These are phyloP conservation scores for Mollisia scopiformis DNA, from an alignment of 2,329 filamentous ascomycete genomes.

Conservation along the genomic window DNA sequence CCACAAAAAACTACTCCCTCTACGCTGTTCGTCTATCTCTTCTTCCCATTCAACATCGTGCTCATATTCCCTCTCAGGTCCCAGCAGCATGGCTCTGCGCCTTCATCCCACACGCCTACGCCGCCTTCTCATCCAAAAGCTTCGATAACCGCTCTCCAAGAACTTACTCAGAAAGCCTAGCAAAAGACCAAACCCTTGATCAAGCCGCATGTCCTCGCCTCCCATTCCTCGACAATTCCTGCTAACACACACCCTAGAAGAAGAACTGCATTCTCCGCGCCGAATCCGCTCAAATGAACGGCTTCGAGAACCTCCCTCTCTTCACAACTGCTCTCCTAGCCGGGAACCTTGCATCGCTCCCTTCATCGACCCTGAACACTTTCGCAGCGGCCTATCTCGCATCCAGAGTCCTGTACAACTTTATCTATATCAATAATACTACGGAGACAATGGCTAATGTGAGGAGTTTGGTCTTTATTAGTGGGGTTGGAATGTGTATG, in stretches of 20 bases:
- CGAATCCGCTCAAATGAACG: constrained; percentile 41
- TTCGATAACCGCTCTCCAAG: constrained; percentile 37
- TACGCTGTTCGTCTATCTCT: constrained; percentile 12
- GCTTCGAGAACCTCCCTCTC: constrained; percentile 43
- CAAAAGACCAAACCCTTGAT: constrained; percentile 36
- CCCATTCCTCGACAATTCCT: neutral
- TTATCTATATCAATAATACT: constrained; percentile 29
- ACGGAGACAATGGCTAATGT: constrained; percentile 7
- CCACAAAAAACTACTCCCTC: constrained; percentile 17
- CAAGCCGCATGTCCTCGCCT: constrained; percentile 22
- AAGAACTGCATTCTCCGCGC: constrained; percentile 39
- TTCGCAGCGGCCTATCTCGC: constrained; percentile 24
- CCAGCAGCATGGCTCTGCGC: constrained; percentile 38
- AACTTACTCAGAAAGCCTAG: constrained; percentile 30
- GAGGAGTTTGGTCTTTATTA: constrained; percentile 20
- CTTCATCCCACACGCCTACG: constrained; percentile 40
- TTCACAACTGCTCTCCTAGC: constrained; percentile 43
- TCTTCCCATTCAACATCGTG: neutral
- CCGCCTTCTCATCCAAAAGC: constrained; percentile 26
- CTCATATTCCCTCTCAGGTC: too few species aligned
- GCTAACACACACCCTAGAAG: constrained; percentile 23
- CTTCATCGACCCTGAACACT: constrained; percentile 22
- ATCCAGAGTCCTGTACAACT: constrained; percentile 26
- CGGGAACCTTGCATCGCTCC: constrained; percentile 39
- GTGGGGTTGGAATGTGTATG: constrained; percentile 23